Evolutionary conservation across 2,329 filamentous ascomycete species (phyloP), one percentile per base, ranked within the genome.

Genomic region (Chaetomiaceae sp.): DNA sequence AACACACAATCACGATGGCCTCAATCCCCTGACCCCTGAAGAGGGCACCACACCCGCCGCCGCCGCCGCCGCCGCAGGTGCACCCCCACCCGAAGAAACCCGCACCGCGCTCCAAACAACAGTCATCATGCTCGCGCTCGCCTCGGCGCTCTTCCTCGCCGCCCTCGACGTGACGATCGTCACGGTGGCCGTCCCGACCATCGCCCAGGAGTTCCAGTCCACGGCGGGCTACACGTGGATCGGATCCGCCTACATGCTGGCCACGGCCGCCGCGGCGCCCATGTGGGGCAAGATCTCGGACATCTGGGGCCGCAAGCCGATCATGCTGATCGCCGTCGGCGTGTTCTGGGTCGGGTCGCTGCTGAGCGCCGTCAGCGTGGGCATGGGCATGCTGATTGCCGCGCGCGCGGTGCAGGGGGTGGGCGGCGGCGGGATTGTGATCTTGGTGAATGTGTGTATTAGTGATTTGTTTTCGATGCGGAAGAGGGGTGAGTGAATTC

Each of bases 141-240:
- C 61, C 60, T 65, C 61, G n/a, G 68, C 60, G 55, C 63, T 76
- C 10, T 74, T 76, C 55, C 68, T 78, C 5, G 66, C 73, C 3
- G 72, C 75, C 0, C 70, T 78, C 60, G 79, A 78, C 62, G 64
- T 76, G 4, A 83, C 80, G 14, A 83, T 84, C 60, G 72, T 85
- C 27, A 77, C 82, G 1, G 82, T 83, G 0, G 79, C 82, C 1
- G 73, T 85, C 6, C 83, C 83, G 0, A 79, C 79, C 8, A 85
- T 86, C 44, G 72, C 78, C 2, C 65, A 67, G 2, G 73, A 85
- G 25, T 77, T 89, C 33, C 64, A 79, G 43, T 85, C 81, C 27
- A 80, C 78, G 14, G 73, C 80, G 1, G 85, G 85, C 6, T 91
- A 90, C 68, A 82, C 84, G 13, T 91, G 87, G 89, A 86, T 92